Conservation (phyloP, 495 filamentous ascomycete genomes). For the Rostrohypoxylon terebratum region DNA sequence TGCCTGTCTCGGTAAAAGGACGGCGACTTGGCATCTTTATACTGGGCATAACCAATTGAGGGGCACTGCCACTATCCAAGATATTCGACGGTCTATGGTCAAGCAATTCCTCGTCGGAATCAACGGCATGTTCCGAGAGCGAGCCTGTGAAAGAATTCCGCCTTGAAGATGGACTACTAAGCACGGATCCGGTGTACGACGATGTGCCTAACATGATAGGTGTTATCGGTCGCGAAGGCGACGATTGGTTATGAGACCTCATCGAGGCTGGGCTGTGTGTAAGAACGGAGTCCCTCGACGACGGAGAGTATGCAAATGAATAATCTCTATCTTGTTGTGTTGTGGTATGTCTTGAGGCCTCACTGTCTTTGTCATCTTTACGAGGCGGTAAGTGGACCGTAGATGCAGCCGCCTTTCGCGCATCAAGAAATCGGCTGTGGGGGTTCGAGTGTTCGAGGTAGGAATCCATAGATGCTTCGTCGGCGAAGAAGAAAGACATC, state of each 20-base stretch:
- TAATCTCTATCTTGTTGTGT: conserved; percentile 34
- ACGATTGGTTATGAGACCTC: conserved; percentile 45
- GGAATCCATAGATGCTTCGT: conserved; percentile 65
- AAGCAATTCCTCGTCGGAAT: conserved; percentile 64
- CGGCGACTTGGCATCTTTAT: conserved; percentile 93
- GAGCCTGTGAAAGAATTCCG: conserved; percentile 64
- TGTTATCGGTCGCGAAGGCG: conserved; percentile 65
- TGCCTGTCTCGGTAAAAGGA: conserved; percentile 90
- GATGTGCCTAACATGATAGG: conserved; percentile 65
- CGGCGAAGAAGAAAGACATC: conserved; percentile 68
- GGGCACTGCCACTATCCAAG: conserved; percentile 68
- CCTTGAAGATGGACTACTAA: conserved; percentile 65
- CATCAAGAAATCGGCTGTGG: conserved; percentile 51
- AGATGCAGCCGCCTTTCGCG: conserved; percentile 45
- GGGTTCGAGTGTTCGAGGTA: conserved; percentile 51
- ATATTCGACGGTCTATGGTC: conserved; percentile 51
- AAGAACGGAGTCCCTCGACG: conserved; percentile 38
- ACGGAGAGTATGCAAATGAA: conserved; percentile 32
- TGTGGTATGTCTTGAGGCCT: conserved; percentile 15
- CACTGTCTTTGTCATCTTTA: conserved; percentile 38
- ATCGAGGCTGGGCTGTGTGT: conserved; percentile 50
- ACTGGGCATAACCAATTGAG: conserved; percentile 97
- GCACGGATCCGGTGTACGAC: conserved; percentile 59
- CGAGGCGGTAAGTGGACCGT: conserved; percentile 25
- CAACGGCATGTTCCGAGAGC: conserved; percentile 63